Evolutionary conservation across 345 rosid genomes (phyloP), one percentile per base, ranked within the genome.

Genomic region (Hibiscus tridactylites): DNA sequence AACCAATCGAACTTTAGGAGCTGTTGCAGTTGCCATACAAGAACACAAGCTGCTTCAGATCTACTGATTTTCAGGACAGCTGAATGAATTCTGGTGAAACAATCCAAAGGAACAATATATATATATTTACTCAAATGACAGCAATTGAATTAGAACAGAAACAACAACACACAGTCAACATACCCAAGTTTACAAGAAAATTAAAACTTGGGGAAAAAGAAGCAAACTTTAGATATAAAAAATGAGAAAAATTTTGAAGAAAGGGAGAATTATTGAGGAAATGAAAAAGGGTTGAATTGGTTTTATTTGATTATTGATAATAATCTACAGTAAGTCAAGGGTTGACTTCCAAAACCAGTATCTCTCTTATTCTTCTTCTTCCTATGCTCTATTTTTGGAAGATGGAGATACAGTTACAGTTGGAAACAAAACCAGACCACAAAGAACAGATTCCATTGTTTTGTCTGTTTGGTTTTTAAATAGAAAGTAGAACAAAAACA

Each of bases 1-100:
- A 72, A 93, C 97, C 1, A 91, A 42, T 70, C 93, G 86, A 78
- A 84, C 60, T 71, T 79, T 81, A 52, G 79, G 73, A 72, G 79
- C 58, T 13, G 70, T 26, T 76, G 52, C 73, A 33, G 79, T 68
- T 31, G 78, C 82, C 91, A 81, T 83, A 73, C 58, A 53, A 47
- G 9, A 47, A 47, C 4, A 11, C 15, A 47, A 47, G 13, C 5
- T 10, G 16, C 16, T 47, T 47, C 52, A 50, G 54, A 50, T 50
- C 54, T 50, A 50, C 54, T 50, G 54, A 13, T 50, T 50, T 50
- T 13, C 47, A 44, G 3, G 9, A 10, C 3, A 44, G 13, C 10
- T 9, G 13, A 44, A 39, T 39, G 44, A 39, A 39, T 39, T 39
- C 44, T 7, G 44, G 44, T 7, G 44, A 39, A 39, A 39, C 44